Percentiles rank a stretch among this genome's conserved stretches.
Evolutionary conservation across 2,329 filamentous ascomycete species (phyloP).

Genomic region (Alternaria hordeiaustralica): DNA sequence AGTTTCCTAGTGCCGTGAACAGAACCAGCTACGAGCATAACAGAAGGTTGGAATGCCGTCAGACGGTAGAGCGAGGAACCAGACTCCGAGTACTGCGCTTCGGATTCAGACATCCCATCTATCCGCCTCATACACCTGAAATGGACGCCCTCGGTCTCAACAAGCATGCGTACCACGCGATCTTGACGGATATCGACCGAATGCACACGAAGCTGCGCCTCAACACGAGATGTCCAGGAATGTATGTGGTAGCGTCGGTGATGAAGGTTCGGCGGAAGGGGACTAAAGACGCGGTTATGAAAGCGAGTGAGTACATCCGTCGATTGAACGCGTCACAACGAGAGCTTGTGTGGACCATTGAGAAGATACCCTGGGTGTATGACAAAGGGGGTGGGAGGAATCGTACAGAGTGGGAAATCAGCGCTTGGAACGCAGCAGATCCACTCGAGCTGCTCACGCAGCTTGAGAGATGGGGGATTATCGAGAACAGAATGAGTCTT

Average conservation of each 20-base stretch:
- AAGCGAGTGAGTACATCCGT: slow-evolving; percentile 30
- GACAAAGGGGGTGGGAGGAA: slow-evolving; percentile 19
- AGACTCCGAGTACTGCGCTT: slow-evolving; percentile 30
- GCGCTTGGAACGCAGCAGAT: slow-evolving; percentile 32
- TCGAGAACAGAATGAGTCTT: slow-evolving; percentile 27
- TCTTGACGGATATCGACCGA: slow-evolving; percentile 23
- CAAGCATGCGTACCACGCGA: slow-evolving; percentile 16
- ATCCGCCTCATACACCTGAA: slow-evolving; percentile 33
- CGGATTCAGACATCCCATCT: slow-evolving; percentile 28
- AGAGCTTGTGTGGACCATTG: slow-evolving; percentile 33
- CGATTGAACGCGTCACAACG: slow-evolving; percentile 24
- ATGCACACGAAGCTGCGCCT: slow-evolving; percentile 14
- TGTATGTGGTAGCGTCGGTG: slow-evolving; percentile 13
- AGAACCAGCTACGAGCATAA: slow-evolving; percentile 33
- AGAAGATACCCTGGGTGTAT: slow-evolving; percentile 31
- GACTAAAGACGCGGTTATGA: slow-evolving; percentile 20
- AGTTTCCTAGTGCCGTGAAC: slow-evolving; percentile 21
- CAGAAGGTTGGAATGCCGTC: slow-evolving; percentile 30
- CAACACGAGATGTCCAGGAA: slow-evolving; percentile 1
- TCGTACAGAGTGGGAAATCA: slow-evolving; percentile 34
- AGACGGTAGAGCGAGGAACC: slow-evolving; percentile 27
- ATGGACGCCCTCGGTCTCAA: slow-evolving; percentile 31
- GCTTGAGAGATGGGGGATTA: slow-evolving; percentile 32
- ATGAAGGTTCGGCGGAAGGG: slow-evolving; percentile 20
- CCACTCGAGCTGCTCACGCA: slow-evolving; percentile 30